Percentiles rank a stretch among this genome's conserved stretches.
Evolutionary conservation across 192 early-diverging fungal genomes (phyloP).

Genomic region (Rhizoclosmatium sp.): DNA sequence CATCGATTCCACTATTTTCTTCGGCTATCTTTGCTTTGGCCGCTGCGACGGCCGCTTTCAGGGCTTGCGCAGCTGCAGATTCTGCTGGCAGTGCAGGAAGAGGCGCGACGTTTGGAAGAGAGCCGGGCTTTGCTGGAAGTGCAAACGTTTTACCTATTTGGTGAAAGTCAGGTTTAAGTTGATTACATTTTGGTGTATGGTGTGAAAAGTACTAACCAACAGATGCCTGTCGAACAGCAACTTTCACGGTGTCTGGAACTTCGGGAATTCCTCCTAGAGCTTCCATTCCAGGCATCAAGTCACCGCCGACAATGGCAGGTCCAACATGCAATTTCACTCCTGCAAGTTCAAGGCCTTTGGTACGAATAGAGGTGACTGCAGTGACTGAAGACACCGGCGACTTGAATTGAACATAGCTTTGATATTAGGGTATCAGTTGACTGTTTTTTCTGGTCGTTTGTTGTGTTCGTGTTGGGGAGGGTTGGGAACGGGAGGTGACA

Average conservation of each 20-base stretch:
- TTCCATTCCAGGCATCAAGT: conserved; percentile 82
- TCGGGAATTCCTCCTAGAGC: conserved; percentile 66
- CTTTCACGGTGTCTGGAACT: conserved; percentile 29
- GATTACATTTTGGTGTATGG: not conserved
- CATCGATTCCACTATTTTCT: conserved; percentile 38
- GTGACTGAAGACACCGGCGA: conserved; percentile 48
- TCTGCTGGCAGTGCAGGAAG: not conserved
- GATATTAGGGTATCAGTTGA: conserved; percentile 6
- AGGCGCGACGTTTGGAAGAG: not conserved
- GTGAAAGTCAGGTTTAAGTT: no score
- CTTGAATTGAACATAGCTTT: conserved; percentile 83
- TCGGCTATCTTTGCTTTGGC: conserved; percentile 45
- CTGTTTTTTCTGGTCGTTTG: conserved; percentile 4
- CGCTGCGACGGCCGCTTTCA: conserved; percentile 41
- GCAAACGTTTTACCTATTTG: no score
- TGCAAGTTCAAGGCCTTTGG: conserved; percentile 84
- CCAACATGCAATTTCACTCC: conserved; percentile 73
- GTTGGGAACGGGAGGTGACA: not conserved
- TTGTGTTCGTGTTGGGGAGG: conserved; percentile 28
- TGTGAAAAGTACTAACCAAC: conserved; percentile 3
- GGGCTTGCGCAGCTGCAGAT: conserved; percentile 28
- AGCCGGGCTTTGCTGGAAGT: no score
- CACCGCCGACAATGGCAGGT: conserved; percentile 77
- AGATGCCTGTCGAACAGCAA: conserved; percentile 15
- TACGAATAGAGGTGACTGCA: conserved; percentile 74